These are phyloP conservation scores for Aplosporella prunicola DNA, from an alignment of 2,329 filamentous ascomycete genomes.

Conservation along the genomic window DNA sequence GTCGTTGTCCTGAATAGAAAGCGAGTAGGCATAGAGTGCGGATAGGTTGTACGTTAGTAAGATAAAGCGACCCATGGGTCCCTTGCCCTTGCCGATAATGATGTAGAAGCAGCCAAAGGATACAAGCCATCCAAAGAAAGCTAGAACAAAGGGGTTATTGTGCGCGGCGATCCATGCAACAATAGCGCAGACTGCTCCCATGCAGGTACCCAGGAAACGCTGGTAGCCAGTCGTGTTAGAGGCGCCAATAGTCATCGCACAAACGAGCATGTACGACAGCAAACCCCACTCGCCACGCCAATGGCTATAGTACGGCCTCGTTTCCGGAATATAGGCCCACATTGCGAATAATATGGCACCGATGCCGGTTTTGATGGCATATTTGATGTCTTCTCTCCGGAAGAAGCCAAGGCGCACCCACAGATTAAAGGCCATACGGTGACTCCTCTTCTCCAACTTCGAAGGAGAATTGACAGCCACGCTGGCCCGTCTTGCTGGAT, in stretches of 20 bases:
- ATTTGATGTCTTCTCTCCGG: conserved; percentile 58
- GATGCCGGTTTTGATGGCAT: conserved; percentile 86
- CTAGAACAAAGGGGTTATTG: conserved; percentile 66
- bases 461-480: not conserved
- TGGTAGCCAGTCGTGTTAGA: conserved; percentile 87
- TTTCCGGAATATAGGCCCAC: conserved; percentile 73
- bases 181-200: conserved; percentile 68
- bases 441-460: conserved; percentile 4
- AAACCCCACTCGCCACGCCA: conserved; percentile 97
- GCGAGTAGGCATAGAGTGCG: conserved; percentile 85
- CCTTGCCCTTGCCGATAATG: conserved; percentile 74
- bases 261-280: conserved; percentile 95
- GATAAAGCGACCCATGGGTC: conserved; percentile 85
- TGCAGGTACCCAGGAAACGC: conserved; percentile 74
- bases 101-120: conserved; percentile 81
- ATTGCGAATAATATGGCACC: conserved; percentile 84
- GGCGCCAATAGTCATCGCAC: conserved; percentile 93
- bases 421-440: no score
- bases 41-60: conserved; percentile 94
- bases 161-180: conserved; percentile 67
- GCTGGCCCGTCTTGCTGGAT: conserved; percentile 18
- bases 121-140: conserved; percentile 72
- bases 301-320: conserved; percentile 68
- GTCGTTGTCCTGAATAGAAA: conserved; percentile 69
- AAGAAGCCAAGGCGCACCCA: conserved; percentile 51